Base-by-base conservation (phyloP, 192 early-diverging fungal genomes). In the Linnemannia elongata region DNA sequence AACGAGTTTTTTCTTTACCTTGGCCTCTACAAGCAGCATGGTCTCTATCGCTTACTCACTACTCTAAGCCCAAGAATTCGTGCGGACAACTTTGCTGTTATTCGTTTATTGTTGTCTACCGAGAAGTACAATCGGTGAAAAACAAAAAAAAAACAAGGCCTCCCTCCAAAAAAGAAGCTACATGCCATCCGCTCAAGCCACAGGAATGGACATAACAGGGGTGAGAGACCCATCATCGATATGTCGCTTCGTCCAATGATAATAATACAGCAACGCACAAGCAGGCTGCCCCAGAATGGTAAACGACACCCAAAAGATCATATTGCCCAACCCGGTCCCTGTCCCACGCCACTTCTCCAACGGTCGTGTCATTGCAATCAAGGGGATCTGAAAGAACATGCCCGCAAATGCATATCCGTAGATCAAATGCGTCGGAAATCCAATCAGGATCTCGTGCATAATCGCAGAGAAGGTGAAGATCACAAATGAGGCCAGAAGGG, bases 361-460 rank as follows among this genome's bases (percentile, higher is more conserved):
- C 70, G 91, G 91, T 75, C 91, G 89, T 5, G 95, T 95, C 38
- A 96, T 76, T 66, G 92, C 90, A 75, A 96, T 95, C 75, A 96
- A 82, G 35, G 95, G 95, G 39, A 96, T 94, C 87, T 96, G 95
- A 72, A 89, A 89, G 75, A 95, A 88, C 94, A 96, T 96, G 33
- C 94, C 95, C 45, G 91, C 88, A 86, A 97, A 97, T 20, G 97
- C 96, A 90, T 93, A 95, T 24, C 97, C 97, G 68, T 90, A 93
- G 42, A 98, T 78, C 49, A 92, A 91, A 85, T 96, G 94, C 0
- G 95, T 96, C 10, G 97, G 96, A 41, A 97, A 90, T 57, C 96
- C 97, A 76, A 98, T 92, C 79, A 98, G 78, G 44, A 96, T 84
- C 91, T 98, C 97, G 82, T 98, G 97, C 86, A 98, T 87, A 38